Conservation (phyloP, 768 basidiomycete genomes). For the Hygrophorus russula region DNA sequence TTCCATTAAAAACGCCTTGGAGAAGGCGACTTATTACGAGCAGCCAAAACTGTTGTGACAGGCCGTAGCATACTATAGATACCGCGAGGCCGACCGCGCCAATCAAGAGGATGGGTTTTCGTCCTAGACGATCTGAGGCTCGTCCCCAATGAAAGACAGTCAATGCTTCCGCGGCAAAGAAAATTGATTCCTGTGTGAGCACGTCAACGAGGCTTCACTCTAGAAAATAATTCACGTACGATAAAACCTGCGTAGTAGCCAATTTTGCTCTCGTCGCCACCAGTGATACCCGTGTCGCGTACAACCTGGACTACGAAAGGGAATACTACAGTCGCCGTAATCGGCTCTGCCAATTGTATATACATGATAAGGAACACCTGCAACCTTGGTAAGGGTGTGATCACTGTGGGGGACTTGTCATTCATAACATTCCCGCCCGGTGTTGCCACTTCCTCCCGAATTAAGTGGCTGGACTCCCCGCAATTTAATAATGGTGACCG, state of each 20-base stretch:
- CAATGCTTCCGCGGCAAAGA: conserved; percentile 44
- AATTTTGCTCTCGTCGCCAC: conserved; percentile 52
- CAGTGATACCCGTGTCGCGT: conserved; percentile 47
- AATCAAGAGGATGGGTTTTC: conserved; percentile 38
- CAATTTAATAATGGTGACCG: no score
- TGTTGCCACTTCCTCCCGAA: no score
- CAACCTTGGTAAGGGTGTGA: conserved; percentile 25
- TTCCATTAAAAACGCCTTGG: conserved; percentile 28
- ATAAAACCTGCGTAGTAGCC: conserved; percentile 62
- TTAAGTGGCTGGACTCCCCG: no score
- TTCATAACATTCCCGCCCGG: no score
- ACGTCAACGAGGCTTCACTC: neutral
- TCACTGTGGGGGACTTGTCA: no score
- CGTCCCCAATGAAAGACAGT: conserved; percentile 56
- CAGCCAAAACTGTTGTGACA: conserved; percentile 9
- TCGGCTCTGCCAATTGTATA: conserved; percentile 23
- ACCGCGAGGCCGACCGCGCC: conserved; percentile 21
- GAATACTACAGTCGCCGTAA: conserved; percentile 17
- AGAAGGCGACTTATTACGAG: conserved; percentile 16
- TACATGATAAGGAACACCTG: conserved; percentile 26
- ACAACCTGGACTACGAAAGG: conserved; percentile 35
- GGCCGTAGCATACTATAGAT: conserved; percentile 22
- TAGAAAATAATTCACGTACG: conserved; percentile 12
- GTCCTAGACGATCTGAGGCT: conserved; percentile 44
- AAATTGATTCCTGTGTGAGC: conserved; percentile 42